Evolutionary conservation across 805 yeast genomes (phyloP).

Genomic region (Teunomyces cretensis): DNA sequence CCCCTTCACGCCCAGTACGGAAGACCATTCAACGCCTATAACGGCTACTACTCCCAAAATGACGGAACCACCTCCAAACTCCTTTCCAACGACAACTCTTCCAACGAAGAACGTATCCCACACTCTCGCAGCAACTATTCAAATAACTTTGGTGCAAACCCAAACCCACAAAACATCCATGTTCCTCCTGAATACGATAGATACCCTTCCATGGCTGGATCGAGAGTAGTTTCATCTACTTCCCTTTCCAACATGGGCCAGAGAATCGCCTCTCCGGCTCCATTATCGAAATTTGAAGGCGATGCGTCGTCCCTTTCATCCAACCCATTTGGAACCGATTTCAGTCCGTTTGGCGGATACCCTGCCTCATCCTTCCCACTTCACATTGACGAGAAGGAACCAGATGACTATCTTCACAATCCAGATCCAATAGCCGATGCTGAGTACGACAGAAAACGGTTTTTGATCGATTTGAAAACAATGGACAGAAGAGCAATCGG

Average conservation of each 20-base stretch:
- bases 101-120: slow-evolving; percentile 10
- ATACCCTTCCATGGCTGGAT: slow-evolving; percentile 61
- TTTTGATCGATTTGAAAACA: slow-evolving; percentile 21
- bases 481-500: slow-evolving; percentile 22
- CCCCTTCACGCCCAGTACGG: slow-evolving; percentile 25
- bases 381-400: slow-evolving; percentile 29
- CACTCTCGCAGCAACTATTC: slow-evolving; percentile 7
- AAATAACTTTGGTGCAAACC: slow-evolving; percentile 3
- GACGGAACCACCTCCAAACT: slow-evolving; percentile 39
- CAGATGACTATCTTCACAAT: slow-evolving; percentile 29
- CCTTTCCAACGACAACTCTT: slow-evolving; percentile 20
- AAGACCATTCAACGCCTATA: slow-evolving; percentile 41
- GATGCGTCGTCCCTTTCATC: slow-evolving; percentile 13
- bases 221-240: slow-evolving; percentile 56
- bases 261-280: background rate
- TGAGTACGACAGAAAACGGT: slow-evolving; percentile 28
- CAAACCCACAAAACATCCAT: slow-evolving; percentile 19
- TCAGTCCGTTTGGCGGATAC: slow-evolving; percentile 29
- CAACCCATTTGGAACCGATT: slow-evolving; percentile 25
- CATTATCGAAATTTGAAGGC: slow-evolving; percentile 8
- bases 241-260: slow-evolving; percentile 18
- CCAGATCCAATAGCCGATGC: slow-evolving; percentile 32
- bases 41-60: slow-evolving; percentile 42
- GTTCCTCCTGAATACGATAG: slow-evolving; percentile 63
- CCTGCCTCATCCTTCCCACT: slow-evolving; percentile 28